A percentile compares a stretch with the other conserved stretches of the same genome.
These are phyloP conservation scores for Rhodotorula babjevae DNA, from an alignment of 768 basidiomycete species.

Conservation along the genomic window DNA sequence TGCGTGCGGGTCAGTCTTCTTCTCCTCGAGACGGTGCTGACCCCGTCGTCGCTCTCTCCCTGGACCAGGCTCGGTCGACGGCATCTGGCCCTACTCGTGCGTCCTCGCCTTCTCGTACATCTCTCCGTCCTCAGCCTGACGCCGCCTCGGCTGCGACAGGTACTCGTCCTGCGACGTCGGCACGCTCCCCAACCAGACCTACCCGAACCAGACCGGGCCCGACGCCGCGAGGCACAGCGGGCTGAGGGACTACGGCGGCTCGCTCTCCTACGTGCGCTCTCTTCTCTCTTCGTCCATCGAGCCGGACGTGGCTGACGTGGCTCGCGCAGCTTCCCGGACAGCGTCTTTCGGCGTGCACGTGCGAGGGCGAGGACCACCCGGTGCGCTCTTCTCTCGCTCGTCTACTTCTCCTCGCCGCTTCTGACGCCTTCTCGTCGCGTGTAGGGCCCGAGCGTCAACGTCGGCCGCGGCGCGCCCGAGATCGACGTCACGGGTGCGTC, in stretches of 20 bases:
- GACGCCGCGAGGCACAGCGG: constrained; percentile 50
- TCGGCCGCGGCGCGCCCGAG: constrained; percentile 77
- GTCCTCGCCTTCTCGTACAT: constrained; percentile 18
- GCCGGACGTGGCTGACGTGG: constrained; percentile 47
- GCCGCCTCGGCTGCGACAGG: constrained; percentile 56
- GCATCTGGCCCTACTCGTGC: constrained; percentile 53
- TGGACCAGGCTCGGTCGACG: constrained; percentile 52
- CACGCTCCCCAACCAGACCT: constrained; percentile 57
- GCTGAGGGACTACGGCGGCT: constrained; percentile 48
- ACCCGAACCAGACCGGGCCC: constrained; percentile 56
- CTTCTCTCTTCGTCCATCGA: constrained; percentile 61
- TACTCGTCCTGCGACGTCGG: constrained; percentile 75
- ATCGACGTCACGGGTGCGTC: constrained; percentile 30
- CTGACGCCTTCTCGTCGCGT: neutral
- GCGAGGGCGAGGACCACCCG: constrained; percentile 68
- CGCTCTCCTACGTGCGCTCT: constrained; percentile 39
- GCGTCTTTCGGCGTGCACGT: constrained; percentile 78
- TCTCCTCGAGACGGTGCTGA: neutral
- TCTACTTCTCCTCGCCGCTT: neutral
- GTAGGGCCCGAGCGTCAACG: constrained; percentile 54
- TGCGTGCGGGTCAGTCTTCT: constrained; percentile 59
- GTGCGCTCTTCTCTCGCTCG: constrained; percentile 64
- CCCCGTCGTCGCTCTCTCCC: neutral
- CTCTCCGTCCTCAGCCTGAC: constrained; percentile 54
- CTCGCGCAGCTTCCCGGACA: constrained; percentile 69